Conservation (phyloP, 805 yeast species). For the Schizosaccharomyces lindneri region DNA sequence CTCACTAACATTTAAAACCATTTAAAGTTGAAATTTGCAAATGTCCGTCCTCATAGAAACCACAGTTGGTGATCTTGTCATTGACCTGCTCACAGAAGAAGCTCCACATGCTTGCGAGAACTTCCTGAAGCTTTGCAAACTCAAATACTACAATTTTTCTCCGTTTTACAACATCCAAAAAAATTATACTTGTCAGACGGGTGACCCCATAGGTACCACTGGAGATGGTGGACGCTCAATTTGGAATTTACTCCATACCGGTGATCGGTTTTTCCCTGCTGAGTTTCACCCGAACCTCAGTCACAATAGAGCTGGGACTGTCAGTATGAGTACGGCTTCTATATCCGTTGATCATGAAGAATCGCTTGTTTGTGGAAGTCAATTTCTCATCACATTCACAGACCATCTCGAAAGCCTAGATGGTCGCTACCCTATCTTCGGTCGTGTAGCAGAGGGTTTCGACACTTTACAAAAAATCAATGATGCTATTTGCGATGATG, state of each 20-base stretch:
- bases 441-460: constrained; percentile 26
- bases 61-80: constrained; percentile 24
- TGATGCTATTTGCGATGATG: constrained; percentile 16
- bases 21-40: not conserved
- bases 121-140: constrained; percentile 30
- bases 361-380: constrained; percentile 13
- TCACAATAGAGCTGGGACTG: constrained; percentile 16
- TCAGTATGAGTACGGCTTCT: constrained; percentile 11
- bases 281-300: constrained; percentile 11
- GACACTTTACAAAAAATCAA: constrained; percentile 23
- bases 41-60: constrained; percentile 17
- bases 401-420: constrained; percentile 63
- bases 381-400: constrained; percentile 17
- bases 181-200: constrained; percentile 20
- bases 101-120: constrained; percentile 20
- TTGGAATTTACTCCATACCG: constrained; percentile 12
- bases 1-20: too few relatives aligned
- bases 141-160: constrained; percentile 26
- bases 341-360: constrained; percentile 3
- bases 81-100: constrained; percentile 20
- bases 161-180: constrained; percentile 24
- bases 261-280: constrained; percentile 8
- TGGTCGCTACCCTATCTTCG: constrained; percentile 27
- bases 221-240: constrained; percentile 14
- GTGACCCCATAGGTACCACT: constrained; percentile 24